A percentile compares a stretch with the other conserved stretches of the same genome.
Evolutionary conservation across 371 early-diverging fungal species (phyloP).

Genomic region (Syncephalastrum racemosum): DNA sequence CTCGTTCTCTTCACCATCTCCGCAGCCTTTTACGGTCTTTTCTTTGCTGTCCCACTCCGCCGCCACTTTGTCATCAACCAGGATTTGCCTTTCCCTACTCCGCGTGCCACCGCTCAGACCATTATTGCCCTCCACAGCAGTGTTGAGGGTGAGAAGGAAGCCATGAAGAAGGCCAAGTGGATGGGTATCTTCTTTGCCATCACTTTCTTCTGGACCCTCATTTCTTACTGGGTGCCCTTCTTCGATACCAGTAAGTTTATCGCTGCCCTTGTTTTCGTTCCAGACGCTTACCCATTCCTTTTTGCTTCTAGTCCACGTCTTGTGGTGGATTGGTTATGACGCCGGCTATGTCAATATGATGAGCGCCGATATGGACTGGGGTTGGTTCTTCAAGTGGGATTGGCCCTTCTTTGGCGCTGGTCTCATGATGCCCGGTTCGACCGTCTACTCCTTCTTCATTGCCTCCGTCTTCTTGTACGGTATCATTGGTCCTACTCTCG

Average conservation of each 20-base stretch:
- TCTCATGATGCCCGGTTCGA: slow-evolving; percentile 60
- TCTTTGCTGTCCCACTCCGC: slow-evolving; percentile 76
- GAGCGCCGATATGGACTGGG: slow-evolving; percentile 59
- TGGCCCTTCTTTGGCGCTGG: slow-evolving; percentile 75
- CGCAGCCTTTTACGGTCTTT: slow-evolving; percentile 72
- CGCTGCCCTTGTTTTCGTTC: slow-evolving; percentile 4
- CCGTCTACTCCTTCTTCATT: slow-evolving; percentile 58
- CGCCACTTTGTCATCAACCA: slow-evolving; percentile 69
- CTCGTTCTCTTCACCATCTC: slow-evolving; percentile 58
- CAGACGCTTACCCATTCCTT: neutral
- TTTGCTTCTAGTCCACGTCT: slow-evolving; percentile 42
- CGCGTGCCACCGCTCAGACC: slow-evolving; percentile 68
- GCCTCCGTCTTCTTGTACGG: slow-evolving; percentile 60
- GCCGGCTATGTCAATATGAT: slow-evolving; percentile 43
- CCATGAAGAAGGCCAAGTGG: slow-evolving; percentile 45
- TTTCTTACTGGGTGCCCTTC: slow-evolving; percentile 62
- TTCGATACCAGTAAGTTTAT: slow-evolving; percentile 37
- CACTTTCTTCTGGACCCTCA: slow-evolving; percentile 49
- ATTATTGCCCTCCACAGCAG: slow-evolving; percentile 63
- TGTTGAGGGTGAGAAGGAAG: slow-evolving; percentile 41
- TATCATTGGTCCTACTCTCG: slow-evolving; percentile 44
- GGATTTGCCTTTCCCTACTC: slow-evolving; percentile 71
- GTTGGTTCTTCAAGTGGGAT: slow-evolving; percentile 55
- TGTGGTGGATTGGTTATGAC: slow-evolving; percentile 58
- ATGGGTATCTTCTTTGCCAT: slow-evolving; percentile 52